Base-by-base conservation (phyloP, 176 grass and related monocot species). In the Avena atlantica region DNA sequence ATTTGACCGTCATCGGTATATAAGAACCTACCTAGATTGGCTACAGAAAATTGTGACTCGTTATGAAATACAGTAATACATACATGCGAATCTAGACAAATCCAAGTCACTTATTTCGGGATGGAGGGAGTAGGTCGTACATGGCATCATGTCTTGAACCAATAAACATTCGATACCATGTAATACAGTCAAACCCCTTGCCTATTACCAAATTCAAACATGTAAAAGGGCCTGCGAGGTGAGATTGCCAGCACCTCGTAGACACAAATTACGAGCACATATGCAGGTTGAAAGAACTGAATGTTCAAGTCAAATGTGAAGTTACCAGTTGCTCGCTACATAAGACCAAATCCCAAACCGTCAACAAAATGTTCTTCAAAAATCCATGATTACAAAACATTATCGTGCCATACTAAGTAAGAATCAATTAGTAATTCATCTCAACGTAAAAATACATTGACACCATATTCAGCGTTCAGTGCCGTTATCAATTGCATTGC, bases 231-330 rank as follows among this genome's bases (percentile, higher is more conserved):
- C 42, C 70, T 73, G 40, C 15, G 70, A 47, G 37, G 69, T 72
- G 69, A 10, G 40, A 72, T 47, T 72, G 69, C 37, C 37, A 72
- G 19, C 40, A 73, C 20, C 70, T 73, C 70, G 50, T 36, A 24
- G 50, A 78, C 40, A 50, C 3, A 48, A 64, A 29, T 29, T 45
- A 70, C 78, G 52, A 47, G 51, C 21, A 57, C 65, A 70, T 19
- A 86, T 6, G 56, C 12, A 86, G 49, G 36, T 44, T 21, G 21
- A 70, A 84, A 56, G 19, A 71, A 60, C 9, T 61, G 13, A 60
- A 61, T 48, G 78, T 86, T 60, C 67, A n/a, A 56, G 19, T 45
- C 57, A 70, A 3, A 60, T 86, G 65, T 79, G 85, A 42, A 78
- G 63, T 78, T 52, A 79, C 36, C 21, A 59, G 40, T 42, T 42